Evolutionary conservation across 495 filamentous ascomycete species (phyloP).

Genomic region (Penicillium coprophilum): DNA sequence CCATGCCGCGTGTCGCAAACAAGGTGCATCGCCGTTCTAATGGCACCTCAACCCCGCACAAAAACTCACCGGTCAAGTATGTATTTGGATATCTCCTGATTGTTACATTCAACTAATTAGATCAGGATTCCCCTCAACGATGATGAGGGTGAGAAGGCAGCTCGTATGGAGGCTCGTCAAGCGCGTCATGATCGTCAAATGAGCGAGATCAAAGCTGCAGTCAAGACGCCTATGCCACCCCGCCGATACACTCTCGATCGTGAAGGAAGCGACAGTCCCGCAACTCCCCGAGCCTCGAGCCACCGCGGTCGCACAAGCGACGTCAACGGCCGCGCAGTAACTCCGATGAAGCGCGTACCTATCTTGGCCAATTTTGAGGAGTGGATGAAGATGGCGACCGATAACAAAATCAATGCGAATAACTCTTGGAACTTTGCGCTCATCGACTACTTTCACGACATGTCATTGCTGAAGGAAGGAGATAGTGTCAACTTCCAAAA

Average conservation of each 20-base stretch:
- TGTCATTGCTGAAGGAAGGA: conserved; percentile 94
- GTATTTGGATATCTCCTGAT: conserved; percentile 18
- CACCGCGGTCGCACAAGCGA: conserved; percentile 56
- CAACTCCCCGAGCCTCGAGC: conserved; percentile 58
- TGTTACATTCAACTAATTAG: conserved; percentile 16
- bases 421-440: conserved; percentile 99
- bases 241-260: conserved; percentile 68
- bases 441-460: conserved; percentile 99
- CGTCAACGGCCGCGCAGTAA: conserved; percentile 71
- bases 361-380: conserved; percentile 98
- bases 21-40: conserved; percentile 50
- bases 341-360: conserved; percentile 94
- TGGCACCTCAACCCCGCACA: conserved; percentile 58
- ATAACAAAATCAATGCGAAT: conserved; percentile 99
- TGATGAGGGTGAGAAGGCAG: conserved; percentile 88
- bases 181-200: conserved; percentile 87
- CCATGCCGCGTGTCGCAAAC: conserved; percentile 74
- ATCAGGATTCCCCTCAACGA: conserved; percentile 86
- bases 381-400: conserved; percentile 99
- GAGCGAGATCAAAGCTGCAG: conserved; percentile 87
- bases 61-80: conserved; percentile 68
- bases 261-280: conserved; percentile 63
- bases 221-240: conserved; percentile 67
- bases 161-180: conserved; percentile 81
- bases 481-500: conserved; percentile 98